Evolutionary conservation across 768 basidiomycete genomes (phyloP).

Genomic region (Roridomyces roridus): DNA sequence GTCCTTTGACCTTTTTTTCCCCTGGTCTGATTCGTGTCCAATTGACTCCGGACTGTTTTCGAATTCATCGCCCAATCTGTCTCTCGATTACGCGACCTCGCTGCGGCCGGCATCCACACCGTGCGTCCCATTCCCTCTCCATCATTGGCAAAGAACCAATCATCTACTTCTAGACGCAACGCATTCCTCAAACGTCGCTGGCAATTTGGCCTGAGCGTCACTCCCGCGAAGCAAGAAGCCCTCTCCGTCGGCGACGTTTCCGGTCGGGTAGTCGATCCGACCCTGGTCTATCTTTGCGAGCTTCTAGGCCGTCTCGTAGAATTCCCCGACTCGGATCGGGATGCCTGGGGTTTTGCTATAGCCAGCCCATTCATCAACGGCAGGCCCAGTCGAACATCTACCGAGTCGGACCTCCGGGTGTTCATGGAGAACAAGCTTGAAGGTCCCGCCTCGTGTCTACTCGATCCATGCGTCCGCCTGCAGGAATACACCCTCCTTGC

Average conservation of each 20-base stretch:
- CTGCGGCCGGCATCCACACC: background rate
- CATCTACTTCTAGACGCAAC: constrained; percentile 1
- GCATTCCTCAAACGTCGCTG: constrained; percentile 10
- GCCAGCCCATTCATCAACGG: no score
- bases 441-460: background rate
- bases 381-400: no score
- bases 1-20: background rate
- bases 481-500: constrained; percentile 10
- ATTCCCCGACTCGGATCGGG: no score
- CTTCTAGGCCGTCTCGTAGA: constrained; percentile 11
- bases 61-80: background rate
- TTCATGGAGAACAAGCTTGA: constrained; percentile 6
- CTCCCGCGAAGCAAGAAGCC: constrained; percentile 7
- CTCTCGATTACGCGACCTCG: background rate
- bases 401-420: constrained; percentile 7
- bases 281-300: constrained; percentile 9
- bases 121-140: background rate
- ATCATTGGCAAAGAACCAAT: background rate
- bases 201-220: constrained; percentile 21
- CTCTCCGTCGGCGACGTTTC: constrained; percentile 13
- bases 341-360: constrained; percentile 2
- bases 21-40: constrained; percentile 1
- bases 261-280: background rate
- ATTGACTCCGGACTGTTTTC: background rate
- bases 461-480: background rate